These are phyloP conservation scores for Pseudocercospora vitis DNA, from an alignment of 2,329 filamentous ascomycete species.

Conservation along the genomic window DNA sequence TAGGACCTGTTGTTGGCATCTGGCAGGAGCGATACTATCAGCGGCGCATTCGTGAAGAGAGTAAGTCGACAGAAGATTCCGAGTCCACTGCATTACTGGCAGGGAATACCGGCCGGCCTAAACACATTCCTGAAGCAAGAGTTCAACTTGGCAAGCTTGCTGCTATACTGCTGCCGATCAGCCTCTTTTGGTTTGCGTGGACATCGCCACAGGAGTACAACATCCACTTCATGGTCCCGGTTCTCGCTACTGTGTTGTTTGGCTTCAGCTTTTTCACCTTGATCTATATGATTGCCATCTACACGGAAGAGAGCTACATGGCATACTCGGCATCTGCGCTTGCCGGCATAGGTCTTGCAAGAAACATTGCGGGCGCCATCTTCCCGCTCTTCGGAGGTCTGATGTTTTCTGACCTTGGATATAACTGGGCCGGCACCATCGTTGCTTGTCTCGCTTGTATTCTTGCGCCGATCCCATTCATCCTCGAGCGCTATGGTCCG, in stretches of 20 bases:
- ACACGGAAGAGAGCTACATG: conserved; percentile 52
- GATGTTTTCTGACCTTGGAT: conserved; percentile 41
- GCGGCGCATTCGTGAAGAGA: conserved; percentile 39
- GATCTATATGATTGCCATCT: conserved; percentile 53
- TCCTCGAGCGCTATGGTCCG: conserved; percentile 39
- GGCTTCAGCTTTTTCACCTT: conserved; percentile 54
- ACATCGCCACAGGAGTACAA: conserved; percentile 34
- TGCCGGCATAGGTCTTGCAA: conserved; percentile 43
- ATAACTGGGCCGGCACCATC: conserved; percentile 43
- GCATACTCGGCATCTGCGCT: conserved; percentile 45
- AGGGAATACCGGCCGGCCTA: conserved; percentile 24
- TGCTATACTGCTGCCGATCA: conserved; percentile 43
- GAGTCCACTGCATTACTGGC: background rate
- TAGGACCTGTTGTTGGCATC: conserved; percentile 47
- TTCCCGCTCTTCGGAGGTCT: conserved; percentile 44
- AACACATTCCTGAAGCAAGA: conserved; percentile 44
- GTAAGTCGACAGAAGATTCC: conserved; percentile 23
- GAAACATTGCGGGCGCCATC: conserved; percentile 41
- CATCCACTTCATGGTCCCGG: conserved; percentile 43
- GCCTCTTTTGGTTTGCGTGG: conserved; percentile 47
- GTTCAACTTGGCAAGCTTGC: conserved; percentile 48
- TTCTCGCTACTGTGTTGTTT: conserved; percentile 52
- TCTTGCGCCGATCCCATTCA: conserved; percentile 26
- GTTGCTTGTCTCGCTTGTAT: conserved; percentile 41
- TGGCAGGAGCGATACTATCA: conserved; percentile 49